Percentiles rank a stretch among this genome's conserved stretches.
These are phyloP conservation scores for Kalaharituber pfeilii DNA, from an alignment of 2,329 filamentous ascomycete species.

Conservation along the genomic window DNA sequence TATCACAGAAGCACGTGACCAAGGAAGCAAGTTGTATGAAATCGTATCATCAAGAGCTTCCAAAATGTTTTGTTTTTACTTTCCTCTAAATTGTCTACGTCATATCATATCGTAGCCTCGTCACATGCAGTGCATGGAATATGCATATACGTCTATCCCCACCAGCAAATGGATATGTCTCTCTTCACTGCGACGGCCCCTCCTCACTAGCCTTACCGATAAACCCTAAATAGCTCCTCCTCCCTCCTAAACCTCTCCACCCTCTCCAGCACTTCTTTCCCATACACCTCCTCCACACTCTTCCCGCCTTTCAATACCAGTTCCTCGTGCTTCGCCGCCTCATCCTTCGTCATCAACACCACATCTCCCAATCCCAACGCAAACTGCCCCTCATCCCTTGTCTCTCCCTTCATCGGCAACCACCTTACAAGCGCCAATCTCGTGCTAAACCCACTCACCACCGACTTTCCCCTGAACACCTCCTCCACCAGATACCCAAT, in stretches of 20 bases:
- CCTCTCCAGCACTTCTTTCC: slow-evolving; percentile 43
- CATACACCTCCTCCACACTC: slow-evolving; percentile 55
- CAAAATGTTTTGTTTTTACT: no score
- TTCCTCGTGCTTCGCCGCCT: slow-evolving; percentile 63
- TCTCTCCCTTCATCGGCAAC: slow-evolving; percentile 38
- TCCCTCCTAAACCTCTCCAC: slow-evolving; percentile 30
- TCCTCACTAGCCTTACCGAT: not conserved
- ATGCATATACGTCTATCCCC: no score
- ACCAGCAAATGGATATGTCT: not conserved
- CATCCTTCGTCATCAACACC: slow-evolving; percentile 87
- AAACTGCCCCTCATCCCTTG: slow-evolving; percentile 41
- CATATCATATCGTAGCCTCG: no score
- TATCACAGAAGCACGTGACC: no score
- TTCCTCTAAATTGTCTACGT: no score
- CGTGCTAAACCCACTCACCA: slow-evolving; percentile 63
- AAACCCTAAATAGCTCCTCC: not conserved
- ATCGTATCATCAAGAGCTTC: no score
- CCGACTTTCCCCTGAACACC: slow-evolving; percentile 66
- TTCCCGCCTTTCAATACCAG: slow-evolving; percentile 55
- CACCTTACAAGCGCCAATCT: slow-evolving; percentile 67
- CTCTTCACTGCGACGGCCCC: not conserved
- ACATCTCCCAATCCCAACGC: slow-evolving; percentile 69
- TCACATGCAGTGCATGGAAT: no score
- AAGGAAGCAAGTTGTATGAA: no score
- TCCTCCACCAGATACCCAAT: slow-evolving; percentile 82